Evolutionary conservation across 306 rosid genomes (phyloP).

Genomic region (Gleditsia sinensis): DNA sequence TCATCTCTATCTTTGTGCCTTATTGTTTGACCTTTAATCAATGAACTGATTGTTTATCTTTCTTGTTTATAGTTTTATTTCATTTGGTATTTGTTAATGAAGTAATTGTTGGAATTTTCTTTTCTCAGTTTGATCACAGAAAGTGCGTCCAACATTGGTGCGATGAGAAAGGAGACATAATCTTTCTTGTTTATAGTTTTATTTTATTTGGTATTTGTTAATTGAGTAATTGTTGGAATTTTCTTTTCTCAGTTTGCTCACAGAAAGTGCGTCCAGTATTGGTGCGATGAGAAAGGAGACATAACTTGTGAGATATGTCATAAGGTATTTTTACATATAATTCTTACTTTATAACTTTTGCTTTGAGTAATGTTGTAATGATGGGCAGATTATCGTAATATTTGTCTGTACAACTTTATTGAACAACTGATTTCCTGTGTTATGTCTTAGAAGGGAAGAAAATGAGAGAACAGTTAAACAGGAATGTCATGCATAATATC

Average conservation of each 20-base stretch:
- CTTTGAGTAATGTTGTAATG: conserved; percentile 12
- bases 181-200: background rate
- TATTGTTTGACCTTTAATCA: background rate
- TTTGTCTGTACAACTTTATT: background rate
- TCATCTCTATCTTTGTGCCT: conserved; percentile 5
- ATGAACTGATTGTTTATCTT: background rate
- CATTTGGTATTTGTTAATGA: background rate
- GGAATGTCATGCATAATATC: background rate
- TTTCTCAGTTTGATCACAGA: conserved; percentile 86
- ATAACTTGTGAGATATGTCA: conserved; percentile 92
- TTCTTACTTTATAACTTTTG: background rate
- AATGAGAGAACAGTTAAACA: background rate
- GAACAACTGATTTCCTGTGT: background rate
- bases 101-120: conserved; percentile 15
- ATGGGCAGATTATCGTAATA: background rate
- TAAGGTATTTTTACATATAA: conserved; percentile 60
- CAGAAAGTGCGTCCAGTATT: conserved; percentile 95
- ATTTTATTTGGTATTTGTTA: background rate
- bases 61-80: background rate
- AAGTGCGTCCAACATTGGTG: conserved; percentile 99
- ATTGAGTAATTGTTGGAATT: conserved; percentile 15
- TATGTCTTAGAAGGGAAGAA: background rate
- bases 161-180: conserved; percentile 86
- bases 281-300: conserved; percentile 99
- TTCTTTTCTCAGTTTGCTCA: conserved; percentile 76